Base-by-base conservation (phyloP, 192 early-diverging fungal species). In the Fimicolochytrium jonesii region DNA sequence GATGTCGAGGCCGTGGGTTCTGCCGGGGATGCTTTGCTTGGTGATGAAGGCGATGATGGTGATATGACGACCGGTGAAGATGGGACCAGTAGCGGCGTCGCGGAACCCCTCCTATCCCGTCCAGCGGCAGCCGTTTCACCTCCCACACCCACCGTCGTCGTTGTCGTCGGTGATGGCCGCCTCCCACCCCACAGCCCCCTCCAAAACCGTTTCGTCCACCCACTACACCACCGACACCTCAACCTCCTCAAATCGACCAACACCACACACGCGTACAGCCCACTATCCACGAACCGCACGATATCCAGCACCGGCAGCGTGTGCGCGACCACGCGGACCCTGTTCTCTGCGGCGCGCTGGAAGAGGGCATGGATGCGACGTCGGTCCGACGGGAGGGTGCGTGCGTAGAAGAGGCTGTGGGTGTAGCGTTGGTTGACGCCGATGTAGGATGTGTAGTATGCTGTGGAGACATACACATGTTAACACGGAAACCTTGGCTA, bases 361-460 rank as follows among this genome's bases (percentile, higher is more conserved):
- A 95, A 95, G 42, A 93, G 75, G 18, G 78, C 72, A 61, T 88
- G 82, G 20, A 95, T 81, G 26, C 91, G 75, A 17, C 67, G 79
- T 36, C 83, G 79, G 68, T 95, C 93, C 30, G 78, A 82, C 36
- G 83, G 78, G 55, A 88, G 69, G 11, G 77, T 77, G 39, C 64
- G 78, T 50, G 74, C 72, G 69, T 95, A 95, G 66, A 93, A 93
- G 28, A 67, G 75, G 46, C 83, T 79, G 26, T 64, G 62, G 42
- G 80, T 61, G 67, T 92, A 83, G 33, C 89, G 83, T 36, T 82
- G 84, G 61, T 92, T 88, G 61, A 87, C 83, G 25, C 93, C 93
- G 6, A 88, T 79, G 64, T 86, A 90, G 44, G 85, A 85, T 6
- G 93, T 95, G 69, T 95, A 95, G 65, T 91, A 92, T 1, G 91